Conservation (phyloP, 129 eudicot species). For the Rutidosis leptorrhynchoides region DNA sequence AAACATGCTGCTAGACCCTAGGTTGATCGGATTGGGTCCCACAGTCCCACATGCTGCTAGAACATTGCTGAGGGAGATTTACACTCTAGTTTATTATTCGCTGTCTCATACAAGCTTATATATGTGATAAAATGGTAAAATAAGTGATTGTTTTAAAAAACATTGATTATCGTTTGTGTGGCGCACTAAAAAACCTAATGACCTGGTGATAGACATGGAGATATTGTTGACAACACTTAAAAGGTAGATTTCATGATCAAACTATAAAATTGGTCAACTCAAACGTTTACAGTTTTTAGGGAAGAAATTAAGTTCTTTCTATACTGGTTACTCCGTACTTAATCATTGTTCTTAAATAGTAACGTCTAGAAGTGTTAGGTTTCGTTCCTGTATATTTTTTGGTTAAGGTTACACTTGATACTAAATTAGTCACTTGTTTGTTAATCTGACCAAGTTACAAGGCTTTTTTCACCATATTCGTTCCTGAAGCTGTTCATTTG, state of each 20-base stretch:
- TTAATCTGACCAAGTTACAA: constrained; percentile 8
- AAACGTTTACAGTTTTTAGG: neutral
- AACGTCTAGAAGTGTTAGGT: too few species aligned
- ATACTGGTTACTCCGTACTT: neutral
- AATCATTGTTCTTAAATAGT: neutral
- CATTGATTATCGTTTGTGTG: neutral
- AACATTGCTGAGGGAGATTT: neutral
- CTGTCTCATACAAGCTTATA: constrained; percentile 11
- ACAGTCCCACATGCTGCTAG: constrained; percentile 7
- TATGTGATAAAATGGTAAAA: neutral
- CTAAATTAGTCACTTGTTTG: neutral
- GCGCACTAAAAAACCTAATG: too few species aligned
- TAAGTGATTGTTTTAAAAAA: neutral
- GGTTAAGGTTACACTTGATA: too few species aligned
- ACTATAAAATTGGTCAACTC: neutral
- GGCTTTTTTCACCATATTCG: neutral
- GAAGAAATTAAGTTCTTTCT: neutral
- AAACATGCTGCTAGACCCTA: too few species aligned
- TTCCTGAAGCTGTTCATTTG: neutral
- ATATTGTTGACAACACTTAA: neutral
- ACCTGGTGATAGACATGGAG: neutral
- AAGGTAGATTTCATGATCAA: neutral
- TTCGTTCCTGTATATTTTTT: too few species aligned
- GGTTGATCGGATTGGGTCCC: too few species aligned
- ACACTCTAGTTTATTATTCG: neutral